These are phyloP conservation scores for Microbotryum lychnidis-dioicae DNA, from an alignment of 1,284 basidiomycete species.

Conservation along the genomic window DNA sequence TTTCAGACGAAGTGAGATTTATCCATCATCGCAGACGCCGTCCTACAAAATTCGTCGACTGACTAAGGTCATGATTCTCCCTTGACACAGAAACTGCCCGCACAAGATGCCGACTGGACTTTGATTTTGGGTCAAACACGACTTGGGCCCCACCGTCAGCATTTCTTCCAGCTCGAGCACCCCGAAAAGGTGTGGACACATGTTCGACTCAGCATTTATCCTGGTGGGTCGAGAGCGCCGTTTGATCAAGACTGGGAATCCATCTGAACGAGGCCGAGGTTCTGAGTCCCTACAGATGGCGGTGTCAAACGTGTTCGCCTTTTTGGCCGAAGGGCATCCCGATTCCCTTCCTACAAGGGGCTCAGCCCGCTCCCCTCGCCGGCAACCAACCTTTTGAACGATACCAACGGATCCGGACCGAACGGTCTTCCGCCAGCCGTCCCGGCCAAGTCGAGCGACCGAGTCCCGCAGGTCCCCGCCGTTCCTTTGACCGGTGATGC, in stretches of 20 bases:
- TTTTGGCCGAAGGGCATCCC: slow-evolving; percentile 54
- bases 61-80: slow-evolving; percentile 1
- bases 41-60: background rate
- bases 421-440: background rate
- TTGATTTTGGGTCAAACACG: slow-evolving; percentile 65
- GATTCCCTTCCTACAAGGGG: slow-evolving; percentile 22
- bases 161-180: slow-evolving; percentile 66
- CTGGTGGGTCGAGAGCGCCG: slow-evolving; percentile 42
- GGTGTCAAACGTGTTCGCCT: slow-evolving; percentile 87
- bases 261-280: no score
- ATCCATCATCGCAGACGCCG: no score
- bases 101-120: slow-evolving; percentile 52
- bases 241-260: no score
- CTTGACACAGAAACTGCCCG: slow-evolving; percentile 38
- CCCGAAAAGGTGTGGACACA: slow-evolving; percentile 60
- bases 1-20: slow-evolving; percentile 46
- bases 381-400: slow-evolving; percentile 17
- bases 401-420: slow-evolving; percentile 24
- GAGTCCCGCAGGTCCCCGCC: slow-evolving; percentile 50
- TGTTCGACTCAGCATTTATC: slow-evolving; percentile 79
- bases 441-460: background rate
- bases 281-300: slow-evolving; percentile 53
- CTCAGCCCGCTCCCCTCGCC: slow-evolving; percentile 23
- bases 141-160: slow-evolving; percentile 81
- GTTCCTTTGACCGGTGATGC: slow-evolving; percentile 71